These are phyloP conservation scores for Theobroma cacao DNA, from an alignment of 345 rosid species.

Conservation along the genomic window DNA sequence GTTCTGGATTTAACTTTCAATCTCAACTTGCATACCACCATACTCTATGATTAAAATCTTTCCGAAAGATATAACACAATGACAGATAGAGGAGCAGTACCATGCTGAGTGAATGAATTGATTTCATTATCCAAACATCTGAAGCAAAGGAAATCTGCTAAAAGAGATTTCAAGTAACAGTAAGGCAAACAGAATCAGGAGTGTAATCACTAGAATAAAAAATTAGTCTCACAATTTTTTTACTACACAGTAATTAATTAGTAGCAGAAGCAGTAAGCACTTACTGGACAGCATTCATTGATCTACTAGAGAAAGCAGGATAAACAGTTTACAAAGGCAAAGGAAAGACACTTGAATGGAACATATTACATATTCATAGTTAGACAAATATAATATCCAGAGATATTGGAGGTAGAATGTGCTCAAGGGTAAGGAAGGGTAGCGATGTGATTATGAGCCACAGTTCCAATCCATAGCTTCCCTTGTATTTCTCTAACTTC, in stretches of 20 bases:
- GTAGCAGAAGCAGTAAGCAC: not conserved
- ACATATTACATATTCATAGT: not conserved
- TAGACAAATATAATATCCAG: not conserved
- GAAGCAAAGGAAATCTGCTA: too few species aligned
- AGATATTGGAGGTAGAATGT: not conserved
- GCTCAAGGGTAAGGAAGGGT: constrained; percentile 60
- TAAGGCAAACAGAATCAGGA: not conserved
- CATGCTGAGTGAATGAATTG: too few species aligned
- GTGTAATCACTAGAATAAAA: not conserved
- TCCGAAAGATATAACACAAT: too few species aligned
- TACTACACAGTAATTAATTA: not conserved
- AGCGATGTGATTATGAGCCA: constrained; percentile 95
- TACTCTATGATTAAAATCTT: too few species aligned
- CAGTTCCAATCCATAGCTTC: constrained; percentile 96
- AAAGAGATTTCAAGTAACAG: too few species aligned
- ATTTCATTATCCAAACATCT: too few species aligned
- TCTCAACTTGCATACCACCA: too few species aligned
- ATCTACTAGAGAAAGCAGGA: not conserved
- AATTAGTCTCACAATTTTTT: not conserved
- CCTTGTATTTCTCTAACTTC: constrained; percentile 88
- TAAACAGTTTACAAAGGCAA: not conserved
- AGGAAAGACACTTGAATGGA: too few species aligned
- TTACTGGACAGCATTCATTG: not conserved
- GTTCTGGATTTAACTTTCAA: too few species aligned
- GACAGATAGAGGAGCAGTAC: too few species aligned